These are phyloP conservation scores for Iris pallida DNA, from an alignment of 116 monocot genomes.

Conservation along the genomic window DNA sequence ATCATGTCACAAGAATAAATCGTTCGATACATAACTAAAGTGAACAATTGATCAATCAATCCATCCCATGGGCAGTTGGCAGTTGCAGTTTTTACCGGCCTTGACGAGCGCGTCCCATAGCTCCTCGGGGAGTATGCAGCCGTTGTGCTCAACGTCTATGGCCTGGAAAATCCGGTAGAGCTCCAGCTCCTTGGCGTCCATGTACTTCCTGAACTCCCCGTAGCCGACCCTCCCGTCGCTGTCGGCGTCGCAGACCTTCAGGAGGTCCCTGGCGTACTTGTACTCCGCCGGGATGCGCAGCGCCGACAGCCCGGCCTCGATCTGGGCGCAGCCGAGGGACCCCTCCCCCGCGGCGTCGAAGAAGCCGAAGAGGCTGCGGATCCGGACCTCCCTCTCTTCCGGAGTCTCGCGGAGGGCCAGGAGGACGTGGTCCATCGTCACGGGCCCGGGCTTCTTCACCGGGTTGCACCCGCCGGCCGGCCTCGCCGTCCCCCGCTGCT, in stretches of 20 bases:
- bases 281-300: slow-evolving; percentile 80
- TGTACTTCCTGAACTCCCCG: slow-evolving; percentile 67
- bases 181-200: slow-evolving; percentile 93
- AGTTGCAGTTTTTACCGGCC: slow-evolving; percentile 53
- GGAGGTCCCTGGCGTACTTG: slow-evolving; percentile 84
- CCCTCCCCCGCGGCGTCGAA: slow-evolving; percentile 56
- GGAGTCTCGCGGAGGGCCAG: slow-evolving; percentile 70
- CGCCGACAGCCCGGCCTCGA: slow-evolving; percentile 63
- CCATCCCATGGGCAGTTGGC: not conserved
- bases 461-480: slow-evolving; percentile 47
- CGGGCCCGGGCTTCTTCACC: slow-evolving; percentile 48
- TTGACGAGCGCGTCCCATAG: slow-evolving; percentile 88
- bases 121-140: slow-evolving; percentile 95
- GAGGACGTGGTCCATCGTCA: slow-evolving; percentile 70
- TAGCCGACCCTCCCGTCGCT: slow-evolving; percentile 75
- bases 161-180: slow-evolving; percentile 90
- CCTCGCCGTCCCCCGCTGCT: slow-evolving; percentile 7
- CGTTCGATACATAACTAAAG: too few species aligned
- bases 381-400: slow-evolving; percentile 79
- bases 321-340: slow-evolving; percentile 62
- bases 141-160: slow-evolving; percentile 94
- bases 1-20: too few species aligned
- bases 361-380: slow-evolving; percentile 77
- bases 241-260: slow-evolving; percentile 76
- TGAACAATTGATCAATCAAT: not conserved